A percentile compares a stretch with the other conserved stretches of the same genome.
These are phyloP conservation scores for Lodderomyces elongisporus DNA, from an alignment of 1,139 yeast genomes.

Conservation along the genomic window DNA sequence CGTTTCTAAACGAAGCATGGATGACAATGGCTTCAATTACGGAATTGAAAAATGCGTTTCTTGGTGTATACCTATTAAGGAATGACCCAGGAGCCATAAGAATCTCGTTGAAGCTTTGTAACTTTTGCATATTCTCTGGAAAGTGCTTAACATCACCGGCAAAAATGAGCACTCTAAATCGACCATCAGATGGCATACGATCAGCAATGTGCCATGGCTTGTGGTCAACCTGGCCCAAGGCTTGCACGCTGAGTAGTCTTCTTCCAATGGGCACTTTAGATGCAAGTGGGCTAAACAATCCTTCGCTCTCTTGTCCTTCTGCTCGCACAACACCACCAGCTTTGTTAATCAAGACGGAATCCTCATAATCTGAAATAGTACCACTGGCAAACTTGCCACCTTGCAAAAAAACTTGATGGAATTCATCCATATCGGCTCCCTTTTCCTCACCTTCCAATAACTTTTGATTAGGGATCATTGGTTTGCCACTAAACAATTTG, in stretches of 20 bases:
- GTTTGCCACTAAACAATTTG: constrained; percentile 26
- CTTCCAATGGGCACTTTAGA: constrained; percentile 22
- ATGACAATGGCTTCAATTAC: constrained; percentile 23
- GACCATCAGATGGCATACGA: constrained; percentile 18
- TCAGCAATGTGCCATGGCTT: constrained; percentile 21
- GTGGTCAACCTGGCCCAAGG: constrained; percentile 22
- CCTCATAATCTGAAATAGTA: constrained; percentile 23
- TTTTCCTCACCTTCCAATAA: constrained; percentile 5
- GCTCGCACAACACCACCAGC: constrained; percentile 1
- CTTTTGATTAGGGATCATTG: constrained; percentile 16
- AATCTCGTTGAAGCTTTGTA: constrained; percentile 15
- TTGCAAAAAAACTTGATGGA: constrained; percentile 21
- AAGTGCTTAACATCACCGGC: constrained; percentile 18
- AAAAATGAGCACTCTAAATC: constrained; percentile 24
- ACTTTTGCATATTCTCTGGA: constrained; percentile 11
- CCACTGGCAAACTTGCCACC: constrained; percentile 32
- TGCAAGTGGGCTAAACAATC: constrained; percentile 14
- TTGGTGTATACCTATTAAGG: constrained; percentile 21
- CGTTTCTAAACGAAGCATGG: constrained; percentile 17
- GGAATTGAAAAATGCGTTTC: constrained; percentile 18
- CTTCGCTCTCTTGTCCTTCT: constrained; percentile 7
- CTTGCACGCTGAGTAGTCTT: constrained; percentile 19
- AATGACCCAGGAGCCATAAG: constrained; percentile 14
- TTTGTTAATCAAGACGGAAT: constrained; percentile 15
- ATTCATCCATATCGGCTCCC: constrained; percentile 26